phyloP scores from a whole-genome alignment of 108 stramenopile genomes.

The Cylindrotheca closterium region DNA sequence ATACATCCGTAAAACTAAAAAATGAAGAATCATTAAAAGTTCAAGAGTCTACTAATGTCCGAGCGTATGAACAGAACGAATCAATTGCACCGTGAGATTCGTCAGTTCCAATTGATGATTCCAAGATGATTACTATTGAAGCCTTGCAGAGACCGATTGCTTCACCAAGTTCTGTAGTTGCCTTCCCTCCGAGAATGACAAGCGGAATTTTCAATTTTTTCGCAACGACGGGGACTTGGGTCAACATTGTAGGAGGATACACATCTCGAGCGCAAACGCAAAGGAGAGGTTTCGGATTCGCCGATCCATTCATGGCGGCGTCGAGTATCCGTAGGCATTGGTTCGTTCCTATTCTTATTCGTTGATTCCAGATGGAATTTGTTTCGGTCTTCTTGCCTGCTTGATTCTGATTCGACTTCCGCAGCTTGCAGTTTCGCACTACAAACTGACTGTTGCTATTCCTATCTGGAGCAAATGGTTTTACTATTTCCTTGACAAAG shows the following conservation, averaged over 20 bases:
- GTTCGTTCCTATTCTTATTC: slow-evolving; percentile 63
- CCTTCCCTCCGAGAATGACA: slow-evolving; percentile 60
- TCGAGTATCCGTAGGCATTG: slow-evolving; percentile 62
- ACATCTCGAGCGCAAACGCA: slow-evolving; percentile 57
- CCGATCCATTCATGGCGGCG: neutral
- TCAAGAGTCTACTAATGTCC: neutral
- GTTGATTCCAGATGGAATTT: slow-evolving; percentile 22
- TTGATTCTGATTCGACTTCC: slow-evolving; percentile 3
- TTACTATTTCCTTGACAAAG: slow-evolving; percentile 64
- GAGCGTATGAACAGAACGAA: slow-evolving; percentile 1
- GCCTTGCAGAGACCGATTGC: slow-evolving; percentile 41
- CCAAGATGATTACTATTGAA: slow-evolving; percentile 51
- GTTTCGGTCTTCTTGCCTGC: neutral
- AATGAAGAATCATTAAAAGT: too few species aligned
- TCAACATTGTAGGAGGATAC: slow-evolving; percentile 60
- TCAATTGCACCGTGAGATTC: neutral
- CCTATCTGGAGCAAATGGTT: slow-evolving; percentile 21
- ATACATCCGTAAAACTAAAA: too few species aligned
- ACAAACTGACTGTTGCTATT: neutral
- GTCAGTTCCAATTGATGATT: neutral
- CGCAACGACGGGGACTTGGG: slow-evolving; percentile 51
- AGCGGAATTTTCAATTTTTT: slow-evolving; percentile 33
- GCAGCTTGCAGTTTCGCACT: slow-evolving; percentile 21
- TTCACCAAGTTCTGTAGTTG: slow-evolving; percentile 61
- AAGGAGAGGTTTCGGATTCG: slow-evolving; percentile 24